A percentile compares a stretch with the other conserved stretches of the same genome.
Evolutionary conservation across 179 eudicot species (phyloP).

Genomic region (Silene coronaria): DNA sequence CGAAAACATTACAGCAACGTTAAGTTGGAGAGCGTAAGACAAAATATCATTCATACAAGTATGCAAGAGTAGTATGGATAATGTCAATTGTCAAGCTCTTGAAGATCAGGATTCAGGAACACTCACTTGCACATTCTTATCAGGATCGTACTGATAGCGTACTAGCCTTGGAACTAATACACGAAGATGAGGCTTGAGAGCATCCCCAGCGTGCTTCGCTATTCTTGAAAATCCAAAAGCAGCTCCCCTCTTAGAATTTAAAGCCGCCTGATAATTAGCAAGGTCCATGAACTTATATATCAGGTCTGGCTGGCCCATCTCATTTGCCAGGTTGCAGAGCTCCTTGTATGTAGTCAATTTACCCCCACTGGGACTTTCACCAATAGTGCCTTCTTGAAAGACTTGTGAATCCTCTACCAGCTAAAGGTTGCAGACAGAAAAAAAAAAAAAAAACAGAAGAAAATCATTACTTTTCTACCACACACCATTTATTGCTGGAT

Average conservation of each 20-base stretch:
- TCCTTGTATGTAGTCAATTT: conserved; percentile 91
- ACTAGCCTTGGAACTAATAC: conserved; percentile 82
- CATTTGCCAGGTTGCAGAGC: conserved; percentile 88
- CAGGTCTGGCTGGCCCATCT: conserved; percentile 97
- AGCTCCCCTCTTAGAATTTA: conserved; percentile 94
- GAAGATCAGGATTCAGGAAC: background rate
- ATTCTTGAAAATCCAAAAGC: conserved; percentile 98
- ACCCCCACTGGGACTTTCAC: conserved; percentile 83
- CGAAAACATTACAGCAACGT: background rate
- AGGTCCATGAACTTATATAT: conserved; percentile 95
- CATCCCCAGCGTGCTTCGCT: conserved; percentile 97
- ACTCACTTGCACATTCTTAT: conserved; percentile 91
- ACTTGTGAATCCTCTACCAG: conserved; percentile 90
- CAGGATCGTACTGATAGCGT: conserved; percentile 95
- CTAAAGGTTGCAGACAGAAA: conserved; percentile 35
- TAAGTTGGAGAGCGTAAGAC: background rate
- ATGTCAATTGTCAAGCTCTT: background rate
- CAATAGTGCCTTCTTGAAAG: conserved; percentile 79
- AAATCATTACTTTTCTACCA: background rate
- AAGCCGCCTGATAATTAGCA: conserved; percentile 89
- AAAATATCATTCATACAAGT: background rate
- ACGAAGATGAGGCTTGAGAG: conserved; percentile 68
- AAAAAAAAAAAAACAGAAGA: conserved; percentile 9
- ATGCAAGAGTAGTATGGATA: background rate
- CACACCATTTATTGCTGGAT: background rate